Conservation (phyloP, 2,329 filamentous ascomycete species). For the Reticulascus tulasneorum region DNA sequence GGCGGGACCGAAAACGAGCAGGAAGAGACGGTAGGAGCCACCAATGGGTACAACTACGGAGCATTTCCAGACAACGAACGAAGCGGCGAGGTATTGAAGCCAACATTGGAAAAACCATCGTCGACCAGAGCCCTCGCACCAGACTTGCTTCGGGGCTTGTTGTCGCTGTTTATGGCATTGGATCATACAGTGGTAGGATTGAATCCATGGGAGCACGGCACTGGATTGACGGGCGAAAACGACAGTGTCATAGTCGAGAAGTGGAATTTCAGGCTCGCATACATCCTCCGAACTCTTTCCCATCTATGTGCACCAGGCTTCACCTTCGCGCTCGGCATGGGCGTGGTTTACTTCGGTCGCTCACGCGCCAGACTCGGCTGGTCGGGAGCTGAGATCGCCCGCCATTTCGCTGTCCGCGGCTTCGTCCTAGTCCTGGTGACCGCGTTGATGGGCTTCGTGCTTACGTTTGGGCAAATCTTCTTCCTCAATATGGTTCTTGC, state of each 20-base stretch:
- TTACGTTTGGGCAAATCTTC: constrained; percentile 32
- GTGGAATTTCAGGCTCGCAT: constrained; percentile 35
- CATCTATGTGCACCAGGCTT: constrained; percentile 44
- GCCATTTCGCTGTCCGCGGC: constrained; percentile 35
- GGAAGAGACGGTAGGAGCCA: no score
- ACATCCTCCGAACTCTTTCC: constrained; percentile 35
- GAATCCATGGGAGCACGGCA: constrained; percentile 37
- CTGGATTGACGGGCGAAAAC: constrained; percentile 27
- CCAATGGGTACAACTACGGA: no score
- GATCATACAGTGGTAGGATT: constrained; percentile 37
- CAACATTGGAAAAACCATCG: no score
- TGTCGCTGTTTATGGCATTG: constrained; percentile 42
- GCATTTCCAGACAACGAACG: no score
- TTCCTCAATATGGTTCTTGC: constrained; percentile 40
- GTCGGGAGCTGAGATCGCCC: constrained; percentile 26
- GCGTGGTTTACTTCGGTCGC: constrained; percentile 39
- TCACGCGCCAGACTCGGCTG: constrained; percentile 37
- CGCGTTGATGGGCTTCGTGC: constrained; percentile 24
- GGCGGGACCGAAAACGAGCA: no score
- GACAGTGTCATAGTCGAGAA: constrained; percentile 28
- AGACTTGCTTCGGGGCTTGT: constrained; percentile 38
- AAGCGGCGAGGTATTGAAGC: no score
- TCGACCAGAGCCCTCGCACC: constrained; percentile 33
- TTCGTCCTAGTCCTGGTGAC: constrained; percentile 30
- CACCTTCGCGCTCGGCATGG: constrained; percentile 41